Conservation (phyloP, 176 grass and related monocot genomes). For the Bothriochloa decipiens region DNA sequence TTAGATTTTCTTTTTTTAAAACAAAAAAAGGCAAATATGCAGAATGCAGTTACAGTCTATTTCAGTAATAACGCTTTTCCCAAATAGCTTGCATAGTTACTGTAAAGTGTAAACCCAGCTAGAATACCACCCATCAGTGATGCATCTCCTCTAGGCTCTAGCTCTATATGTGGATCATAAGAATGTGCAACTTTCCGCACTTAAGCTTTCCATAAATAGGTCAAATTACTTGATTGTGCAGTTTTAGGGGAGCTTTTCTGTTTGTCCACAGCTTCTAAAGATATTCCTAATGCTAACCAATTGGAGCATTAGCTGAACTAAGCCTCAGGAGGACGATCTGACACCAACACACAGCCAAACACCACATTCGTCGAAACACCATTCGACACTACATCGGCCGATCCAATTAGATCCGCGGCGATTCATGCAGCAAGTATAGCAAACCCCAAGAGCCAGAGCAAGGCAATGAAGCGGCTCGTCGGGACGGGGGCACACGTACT, state of each 20-base stretch:
- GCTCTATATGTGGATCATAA: neutral
- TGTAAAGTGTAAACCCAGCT: slow-evolving; percentile 1
- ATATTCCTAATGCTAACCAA: neutral
- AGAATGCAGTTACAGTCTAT: neutral
- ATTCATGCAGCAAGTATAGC: neutral
- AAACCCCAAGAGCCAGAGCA: neutral
- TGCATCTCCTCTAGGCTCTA: slow-evolving; percentile 32
- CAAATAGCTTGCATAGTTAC: neutral
- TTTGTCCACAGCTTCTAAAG: neutral
- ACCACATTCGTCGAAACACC: neutral
- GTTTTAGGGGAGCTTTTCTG: neutral
- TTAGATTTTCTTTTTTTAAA: neutral
- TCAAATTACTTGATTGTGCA: neutral
- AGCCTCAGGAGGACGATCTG: neutral
- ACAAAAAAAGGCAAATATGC: slow-evolving; percentile 11
- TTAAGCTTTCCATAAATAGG: neutral
- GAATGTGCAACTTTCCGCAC: slow-evolving; percentile 3
- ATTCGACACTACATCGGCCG: neutral
- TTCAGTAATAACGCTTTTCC: neutral
- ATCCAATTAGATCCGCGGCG: slow-evolving; percentile 10
- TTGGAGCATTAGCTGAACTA: slow-evolving; percentile 1
- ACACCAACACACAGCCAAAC: neutral
- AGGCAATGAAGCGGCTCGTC: neutral
- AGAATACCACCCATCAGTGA: neutral
- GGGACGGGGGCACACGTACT: slow-evolving; percentile 48